Evolutionary conservation across 2,329 filamentous ascomycete species (phyloP).

Genomic region (Drechslera avenae): DNA sequence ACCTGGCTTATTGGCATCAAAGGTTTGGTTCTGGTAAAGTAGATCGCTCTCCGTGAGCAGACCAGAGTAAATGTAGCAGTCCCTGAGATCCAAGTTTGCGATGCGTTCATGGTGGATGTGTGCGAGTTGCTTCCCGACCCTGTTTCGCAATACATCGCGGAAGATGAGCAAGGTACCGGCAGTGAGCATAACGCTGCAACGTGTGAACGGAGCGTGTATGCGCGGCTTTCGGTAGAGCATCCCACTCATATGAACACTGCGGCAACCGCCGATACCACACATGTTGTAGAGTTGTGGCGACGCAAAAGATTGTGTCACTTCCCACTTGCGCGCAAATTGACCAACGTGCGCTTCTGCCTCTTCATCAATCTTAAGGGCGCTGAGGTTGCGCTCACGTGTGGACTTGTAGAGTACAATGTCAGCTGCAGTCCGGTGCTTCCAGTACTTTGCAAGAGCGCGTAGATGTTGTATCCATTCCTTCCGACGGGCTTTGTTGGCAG

Average conservation of each 20-base stretch:
- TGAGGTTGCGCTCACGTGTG: slow-evolving; percentile 63
- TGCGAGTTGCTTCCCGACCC: slow-evolving; percentile 60
- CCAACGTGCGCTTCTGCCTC: slow-evolving; percentile 68
- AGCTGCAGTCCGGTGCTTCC: slow-evolving; percentile 61
- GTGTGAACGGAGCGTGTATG: slow-evolving; percentile 65
- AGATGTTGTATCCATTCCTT: slow-evolving; percentile 67
- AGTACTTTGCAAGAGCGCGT: slow-evolving; percentile 63
- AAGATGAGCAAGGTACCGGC: slow-evolving; percentile 67
- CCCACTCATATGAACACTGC: slow-evolving; percentile 65
- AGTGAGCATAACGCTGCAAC: slow-evolving; percentile 65
- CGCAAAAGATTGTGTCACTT: slow-evolving; percentile 67
- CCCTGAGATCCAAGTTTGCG: slow-evolving; percentile 62
- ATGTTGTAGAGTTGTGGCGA: slow-evolving; percentile 70
- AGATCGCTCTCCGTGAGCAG: slow-evolving; percentile 66
- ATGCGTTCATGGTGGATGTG: slow-evolving; percentile 68
- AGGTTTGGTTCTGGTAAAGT: slow-evolving; percentile 67
- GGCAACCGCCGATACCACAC: slow-evolving; percentile 67
- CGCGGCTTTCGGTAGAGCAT: slow-evolving; percentile 68
- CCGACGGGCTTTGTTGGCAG: slow-evolving; percentile 61
- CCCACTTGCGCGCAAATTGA: slow-evolving; percentile 71
- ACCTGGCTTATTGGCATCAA: slow-evolving; percentile 66
- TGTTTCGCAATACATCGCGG: slow-evolving; percentile 61
- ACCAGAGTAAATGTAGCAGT: slow-evolving; percentile 70
- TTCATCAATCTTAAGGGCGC: slow-evolving; percentile 67
- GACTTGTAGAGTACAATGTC: slow-evolving; percentile 64